A percentile compares a stretch with the other conserved stretches of the same genome.
Evolutionary conservation across 768 basidiomycete genomes (phyloP).

Genomic region (Pseudohyphozyma bogoriensis): DNA sequence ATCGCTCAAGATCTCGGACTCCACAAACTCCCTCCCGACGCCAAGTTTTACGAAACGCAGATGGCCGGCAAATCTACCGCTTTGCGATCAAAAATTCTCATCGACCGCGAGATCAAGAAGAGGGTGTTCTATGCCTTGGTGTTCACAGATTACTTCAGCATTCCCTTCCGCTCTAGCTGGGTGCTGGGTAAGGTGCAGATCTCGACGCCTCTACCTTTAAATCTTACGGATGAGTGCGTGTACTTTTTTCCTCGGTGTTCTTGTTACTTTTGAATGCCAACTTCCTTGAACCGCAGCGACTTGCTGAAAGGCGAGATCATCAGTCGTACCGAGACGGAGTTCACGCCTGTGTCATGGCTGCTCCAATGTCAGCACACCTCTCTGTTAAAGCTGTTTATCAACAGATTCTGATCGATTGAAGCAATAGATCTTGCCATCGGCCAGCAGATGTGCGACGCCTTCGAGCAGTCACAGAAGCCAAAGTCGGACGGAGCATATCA

Average conservation of each 20-base stretch:
- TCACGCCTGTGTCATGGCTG: constrained; percentile 18
- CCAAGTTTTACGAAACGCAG: constrained; percentile 4
- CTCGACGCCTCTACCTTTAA: constrained; percentile 23
- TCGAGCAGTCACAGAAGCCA: constrained; percentile 9
- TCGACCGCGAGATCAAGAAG: constrained; percentile 26
- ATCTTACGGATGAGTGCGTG: constrained; percentile 19
- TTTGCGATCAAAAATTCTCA: constrained; percentile 2
- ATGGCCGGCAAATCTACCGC: neutral
- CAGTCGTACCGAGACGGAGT: constrained; percentile 10
- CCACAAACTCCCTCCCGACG: constrained; percentile 12
- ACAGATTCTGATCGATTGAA: no score
- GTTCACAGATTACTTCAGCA: constrained; percentile 21
- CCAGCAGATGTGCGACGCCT: constrained; percentile 13
- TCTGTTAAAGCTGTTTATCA: neutral
- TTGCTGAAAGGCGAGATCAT: neutral
- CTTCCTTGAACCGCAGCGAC: constrained; percentile 2
- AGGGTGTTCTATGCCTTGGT: constrained; percentile 17
- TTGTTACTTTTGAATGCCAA: no score
- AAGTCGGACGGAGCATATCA: constrained; percentile 11
- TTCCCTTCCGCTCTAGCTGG: constrained; percentile 19
- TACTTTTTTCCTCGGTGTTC: neutral
- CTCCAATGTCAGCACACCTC: constrained; percentile 6
- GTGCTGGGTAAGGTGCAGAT: constrained; percentile 8
- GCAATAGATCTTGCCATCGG: constrained; percentile 24
- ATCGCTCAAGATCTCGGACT: constrained; percentile 26